A percentile compares a stretch with the other conserved stretches of the same genome.
Conservation (phyloP, 306 rosid genomes). For the Comarum palustre region DNA sequence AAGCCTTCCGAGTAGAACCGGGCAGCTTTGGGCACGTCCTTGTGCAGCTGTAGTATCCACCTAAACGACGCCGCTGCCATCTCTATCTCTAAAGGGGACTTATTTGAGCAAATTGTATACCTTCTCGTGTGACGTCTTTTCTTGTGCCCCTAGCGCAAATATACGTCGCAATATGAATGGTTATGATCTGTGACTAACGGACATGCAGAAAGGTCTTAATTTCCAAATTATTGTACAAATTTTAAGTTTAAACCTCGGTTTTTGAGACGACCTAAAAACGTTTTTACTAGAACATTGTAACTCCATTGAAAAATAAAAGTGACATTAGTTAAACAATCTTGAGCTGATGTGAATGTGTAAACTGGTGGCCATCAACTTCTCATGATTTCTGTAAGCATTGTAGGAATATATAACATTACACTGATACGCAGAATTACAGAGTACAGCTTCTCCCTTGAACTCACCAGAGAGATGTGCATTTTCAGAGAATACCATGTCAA, state of each 20-base stretch:
- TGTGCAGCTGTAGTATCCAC: slow-evolving; percentile 76
- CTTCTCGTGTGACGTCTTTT: no score
- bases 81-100: no score
- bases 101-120: no score
- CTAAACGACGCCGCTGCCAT: slow-evolving; percentile 67
- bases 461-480: slow-evolving; percentile 12
- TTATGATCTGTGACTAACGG: no score
- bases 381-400: slow-evolving; percentile 19
- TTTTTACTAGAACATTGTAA: no score
- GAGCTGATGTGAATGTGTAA: background rate
- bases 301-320: background rate
- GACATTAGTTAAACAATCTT: background rate
- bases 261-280: no score
- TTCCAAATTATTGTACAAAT: no score
- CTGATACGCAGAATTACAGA: slow-evolving; percentile 40
- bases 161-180: no score
- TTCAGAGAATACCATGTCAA: slow-evolving; percentile 6
- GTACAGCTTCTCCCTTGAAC: slow-evolving; percentile 22
- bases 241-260: no score
- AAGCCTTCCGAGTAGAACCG: slow-evolving; percentile 73
- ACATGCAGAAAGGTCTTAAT: no score
- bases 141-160: no score
- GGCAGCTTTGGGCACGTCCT: slow-evolving; percentile 81
- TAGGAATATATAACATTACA: slow-evolving; percentile 28
- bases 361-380: slow-evolving; percentile 23